Conservation (phyloP, 805 yeast species). For the Millerozyma acaciae region DNA sequence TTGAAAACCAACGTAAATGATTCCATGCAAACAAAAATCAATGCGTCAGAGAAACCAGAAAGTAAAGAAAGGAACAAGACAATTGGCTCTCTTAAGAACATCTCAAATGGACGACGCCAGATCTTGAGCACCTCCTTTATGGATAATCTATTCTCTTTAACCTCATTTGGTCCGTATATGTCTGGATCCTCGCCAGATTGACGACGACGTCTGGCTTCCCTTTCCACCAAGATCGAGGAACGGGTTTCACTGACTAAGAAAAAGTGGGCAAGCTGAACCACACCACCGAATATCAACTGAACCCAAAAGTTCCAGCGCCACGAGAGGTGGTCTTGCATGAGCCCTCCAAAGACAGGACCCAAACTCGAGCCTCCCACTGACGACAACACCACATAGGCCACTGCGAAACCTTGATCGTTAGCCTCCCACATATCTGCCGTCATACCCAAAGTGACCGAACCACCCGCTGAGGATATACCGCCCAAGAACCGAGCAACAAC, state of each 20-base stretch:
- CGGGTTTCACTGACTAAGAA: conserved; percentile 35
- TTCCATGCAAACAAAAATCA: conserved; percentile 19
- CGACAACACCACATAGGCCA: conserved; percentile 29
- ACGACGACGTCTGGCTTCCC: conserved; percentile 34
- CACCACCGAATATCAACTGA: conserved; percentile 34
- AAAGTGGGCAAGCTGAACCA: conserved; percentile 29
- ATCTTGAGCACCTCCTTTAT: conserved; percentile 21
- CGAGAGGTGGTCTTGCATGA: conserved; percentile 14
- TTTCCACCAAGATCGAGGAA: conserved; percentile 28
- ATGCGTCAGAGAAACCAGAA: conserved; percentile 19
- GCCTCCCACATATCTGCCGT: conserved; percentile 33
- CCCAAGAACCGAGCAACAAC: conserved; percentile 25
- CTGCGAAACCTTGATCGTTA: conserved; percentile 29
- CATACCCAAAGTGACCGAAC: conserved; percentile 32
- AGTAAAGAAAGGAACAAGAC: conserved; percentile 17
- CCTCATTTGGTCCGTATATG: conserved; percentile 34
- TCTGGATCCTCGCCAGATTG: conserved; percentile 27
- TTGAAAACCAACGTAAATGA: conserved; percentile 14
- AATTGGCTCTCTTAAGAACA: conserved; percentile 33
- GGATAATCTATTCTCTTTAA: conserved; percentile 15
- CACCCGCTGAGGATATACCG: conserved; percentile 31
- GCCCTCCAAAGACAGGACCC: conserved; percentile 28
- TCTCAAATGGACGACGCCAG: conserved; percentile 38
- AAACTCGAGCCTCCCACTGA: conserved; percentile 28
- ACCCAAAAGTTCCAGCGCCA: conserved; percentile 28